phyloP scores from a whole-genome alignment of 371 early-diverging fungal species.

The Furculomyces boomerangus region DNA sequence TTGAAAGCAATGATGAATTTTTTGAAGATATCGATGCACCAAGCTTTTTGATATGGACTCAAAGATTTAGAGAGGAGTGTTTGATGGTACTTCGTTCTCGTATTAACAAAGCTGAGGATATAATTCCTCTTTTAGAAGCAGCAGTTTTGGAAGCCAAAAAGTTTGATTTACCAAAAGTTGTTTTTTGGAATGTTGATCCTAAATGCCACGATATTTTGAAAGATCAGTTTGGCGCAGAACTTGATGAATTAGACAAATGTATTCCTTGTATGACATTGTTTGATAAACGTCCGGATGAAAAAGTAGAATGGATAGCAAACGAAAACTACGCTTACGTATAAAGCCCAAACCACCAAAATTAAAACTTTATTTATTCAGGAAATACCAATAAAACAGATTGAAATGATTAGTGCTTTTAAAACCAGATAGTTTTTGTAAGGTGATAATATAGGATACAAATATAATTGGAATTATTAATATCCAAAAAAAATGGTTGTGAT shows the following conservation, averaged over 20 bases:
- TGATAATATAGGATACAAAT: no score
- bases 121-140: not conserved
- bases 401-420: no score
- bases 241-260: not conserved
- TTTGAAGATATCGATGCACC: not conserved
- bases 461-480: no score
- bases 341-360: no score
- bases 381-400: no score
- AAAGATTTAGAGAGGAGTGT: not conserved
- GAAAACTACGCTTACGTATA: not conserved
- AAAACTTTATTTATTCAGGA: no score
- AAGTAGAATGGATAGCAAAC: not conserved
- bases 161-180: not conserved
- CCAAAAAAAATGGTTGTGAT: no score
- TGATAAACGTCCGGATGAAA: not conserved
- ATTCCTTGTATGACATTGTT: not conserved
- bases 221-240: not conserved
- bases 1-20: not conserved
- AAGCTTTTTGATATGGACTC: slow-evolving; percentile 3
- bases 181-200: not conserved
- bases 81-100: not conserved
- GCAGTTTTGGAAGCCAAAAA: not conserved
- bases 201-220: not conserved
- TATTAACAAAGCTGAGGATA: not conserved
- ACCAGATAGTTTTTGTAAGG: no score